phyloP scores from a whole-genome alignment of 2,329 filamentous ascomycete genomes.

The Fusarium xylarioides region DNA sequence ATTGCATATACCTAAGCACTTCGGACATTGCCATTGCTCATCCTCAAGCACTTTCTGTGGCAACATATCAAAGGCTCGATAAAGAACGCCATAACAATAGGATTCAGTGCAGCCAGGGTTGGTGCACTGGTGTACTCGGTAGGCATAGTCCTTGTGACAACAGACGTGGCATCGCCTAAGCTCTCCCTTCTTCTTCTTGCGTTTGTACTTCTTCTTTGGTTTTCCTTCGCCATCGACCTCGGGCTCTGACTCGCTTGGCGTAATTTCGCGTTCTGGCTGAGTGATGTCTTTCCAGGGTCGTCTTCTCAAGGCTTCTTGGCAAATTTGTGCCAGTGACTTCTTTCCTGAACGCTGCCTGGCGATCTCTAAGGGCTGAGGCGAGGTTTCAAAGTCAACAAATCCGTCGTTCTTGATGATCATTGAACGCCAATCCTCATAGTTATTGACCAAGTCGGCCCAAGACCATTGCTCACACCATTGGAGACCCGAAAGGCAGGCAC shows the following conservation, averaged over 20 bases:
- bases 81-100: constrained; percentile 95
- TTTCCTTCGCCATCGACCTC: constrained; percentile 71
- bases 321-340: constrained; percentile 90
- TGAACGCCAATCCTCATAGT: constrained; percentile 84
- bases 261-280: constrained; percentile 62
- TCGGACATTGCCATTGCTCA: constrained; percentile 87
- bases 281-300: constrained; percentile 86
- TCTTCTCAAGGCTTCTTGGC: constrained; percentile 83
- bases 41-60: constrained; percentile 84
- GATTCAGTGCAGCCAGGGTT: constrained; percentile 73
- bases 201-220: constrained; percentile 69
- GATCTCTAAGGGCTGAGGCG: constrained; percentile 75
- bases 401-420: constrained; percentile 80
- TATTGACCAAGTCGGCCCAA: constrained; percentile 79
- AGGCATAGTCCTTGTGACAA: constrained; percentile 78
- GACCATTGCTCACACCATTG: constrained; percentile 94
- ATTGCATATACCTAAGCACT: constrained; percentile 86
- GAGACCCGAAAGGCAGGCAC: constrained; percentile 84
- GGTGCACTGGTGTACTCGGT: constrained; percentile 85
- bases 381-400: constrained; percentile 70
- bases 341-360: constrained; percentile 73
- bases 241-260: constrained; percentile 59
- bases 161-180: constrained; percentile 82
- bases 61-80: constrained; percentile 89
- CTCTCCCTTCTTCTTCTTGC: constrained; percentile 64